These are phyloP conservation scores for Pseudogymnoascus sp. DNA, from an alignment of 2,329 filamentous ascomycete species.

Conservation along the genomic window DNA sequence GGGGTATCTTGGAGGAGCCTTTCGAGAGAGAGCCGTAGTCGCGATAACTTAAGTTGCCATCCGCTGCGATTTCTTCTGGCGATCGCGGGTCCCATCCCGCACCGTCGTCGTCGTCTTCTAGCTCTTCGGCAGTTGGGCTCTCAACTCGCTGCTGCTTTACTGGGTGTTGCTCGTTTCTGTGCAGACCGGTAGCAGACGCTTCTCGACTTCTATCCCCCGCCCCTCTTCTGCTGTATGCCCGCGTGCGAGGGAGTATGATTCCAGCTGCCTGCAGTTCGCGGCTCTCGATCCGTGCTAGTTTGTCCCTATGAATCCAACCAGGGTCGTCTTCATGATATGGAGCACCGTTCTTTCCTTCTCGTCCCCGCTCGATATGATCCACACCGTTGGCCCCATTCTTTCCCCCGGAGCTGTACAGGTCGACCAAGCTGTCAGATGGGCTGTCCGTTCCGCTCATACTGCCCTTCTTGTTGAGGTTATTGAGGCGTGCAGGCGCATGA, in stretches of 20 bases:
- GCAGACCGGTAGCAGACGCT: slow-evolving; percentile 23
- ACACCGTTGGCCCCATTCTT: slow-evolving; percentile 23
- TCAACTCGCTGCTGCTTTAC: slow-evolving; percentile 29
- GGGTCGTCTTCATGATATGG: slow-evolving; percentile 31
- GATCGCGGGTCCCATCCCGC: slow-evolving; percentile 65
- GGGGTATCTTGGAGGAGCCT: slow-evolving; percentile 74
- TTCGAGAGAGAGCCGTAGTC: slow-evolving; percentile 46
- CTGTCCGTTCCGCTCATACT: slow-evolving; percentile 34
- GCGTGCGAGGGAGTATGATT: slow-evolving; percentile 51
- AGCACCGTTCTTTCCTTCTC: slow-evolving; percentile 12
- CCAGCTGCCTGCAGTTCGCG: slow-evolving; percentile 74
- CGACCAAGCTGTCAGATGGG: slow-evolving; percentile 40
- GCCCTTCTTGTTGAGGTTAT: slow-evolving; percentile 34
- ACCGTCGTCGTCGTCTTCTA: slow-evolving; percentile 32
- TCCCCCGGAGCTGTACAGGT: slow-evolving; percentile 33
- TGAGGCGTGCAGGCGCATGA: slow-evolving; percentile 30
- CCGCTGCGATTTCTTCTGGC: slow-evolving; percentile 68
- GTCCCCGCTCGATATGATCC: slow-evolving; percentile 23
- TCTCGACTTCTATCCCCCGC: slow-evolving; percentile 40
- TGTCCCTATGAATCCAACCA: slow-evolving; percentile 81
- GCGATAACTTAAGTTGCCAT: slow-evolving; percentile 46
- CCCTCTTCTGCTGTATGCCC: slow-evolving; percentile 45
- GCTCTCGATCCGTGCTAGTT: slow-evolving; percentile 73
- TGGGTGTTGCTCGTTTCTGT: slow-evolving; percentile 42
- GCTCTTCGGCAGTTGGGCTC: slow-evolving; percentile 35